Conservation (phyloP, 164 flowering plant species). For the Magnolia officinalis region DNA sequence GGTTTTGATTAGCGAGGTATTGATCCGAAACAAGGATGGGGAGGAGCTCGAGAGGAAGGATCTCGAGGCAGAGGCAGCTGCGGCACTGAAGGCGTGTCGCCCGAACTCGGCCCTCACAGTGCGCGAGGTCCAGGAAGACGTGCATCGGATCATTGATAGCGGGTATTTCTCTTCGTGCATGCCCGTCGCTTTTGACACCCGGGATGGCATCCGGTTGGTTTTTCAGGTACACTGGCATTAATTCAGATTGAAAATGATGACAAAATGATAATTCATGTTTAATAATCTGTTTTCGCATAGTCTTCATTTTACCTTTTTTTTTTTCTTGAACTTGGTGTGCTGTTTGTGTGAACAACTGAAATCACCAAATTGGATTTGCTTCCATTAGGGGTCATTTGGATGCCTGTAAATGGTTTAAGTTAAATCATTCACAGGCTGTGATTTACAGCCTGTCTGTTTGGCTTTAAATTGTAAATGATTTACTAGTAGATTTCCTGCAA, state of each 20-base stretch:
- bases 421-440: too few relatives aligned
- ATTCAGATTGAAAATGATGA: neutral
- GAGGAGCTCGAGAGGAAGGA: conserved; percentile 96
- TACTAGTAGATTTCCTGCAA: too few relatives aligned
- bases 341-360: neutral
- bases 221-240: conserved; percentile 61
- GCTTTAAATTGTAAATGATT: too few relatives aligned
- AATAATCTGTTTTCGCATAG: neutral
- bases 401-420: too few relatives aligned
- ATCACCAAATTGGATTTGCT: too few relatives aligned
- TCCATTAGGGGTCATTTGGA: too few relatives aligned
- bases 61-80: conserved; percentile 65
- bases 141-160: conserved; percentile 78
- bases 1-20: conserved; percentile 91
- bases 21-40: conserved; percentile 86
- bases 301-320: neutral
- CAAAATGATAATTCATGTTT: neutral
- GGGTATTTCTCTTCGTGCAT: conserved; percentile 89
- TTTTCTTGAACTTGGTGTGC: neutral
- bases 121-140: conserved; percentile 92
- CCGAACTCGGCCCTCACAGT: conserved; percentile 86
- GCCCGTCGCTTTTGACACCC: conserved; percentile 92
- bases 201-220: conserved; percentile 87
- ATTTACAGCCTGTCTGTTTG: too few relatives aligned
- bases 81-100: conserved; percentile 72